Evolutionary conservation across 108 stramenopile genomes (phyloP).

Genomic region (Skeletonema marinoi): DNA sequence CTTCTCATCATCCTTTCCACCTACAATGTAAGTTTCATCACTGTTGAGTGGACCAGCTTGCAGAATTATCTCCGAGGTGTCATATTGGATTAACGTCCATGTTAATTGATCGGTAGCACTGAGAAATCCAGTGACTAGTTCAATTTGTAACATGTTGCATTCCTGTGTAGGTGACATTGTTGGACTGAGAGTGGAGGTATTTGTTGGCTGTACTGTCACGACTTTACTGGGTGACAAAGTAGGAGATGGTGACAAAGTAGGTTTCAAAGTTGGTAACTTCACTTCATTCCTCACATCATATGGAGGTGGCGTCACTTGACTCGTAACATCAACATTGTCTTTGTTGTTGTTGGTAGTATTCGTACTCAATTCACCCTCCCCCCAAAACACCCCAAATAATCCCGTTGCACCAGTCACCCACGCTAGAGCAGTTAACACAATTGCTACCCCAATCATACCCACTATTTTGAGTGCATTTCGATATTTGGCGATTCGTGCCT

Average conservation of each 20-base stretch:
- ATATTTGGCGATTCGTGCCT: not conserved
- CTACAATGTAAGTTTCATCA: not conserved
- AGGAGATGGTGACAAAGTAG: not conserved
- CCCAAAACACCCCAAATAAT: not conserved
- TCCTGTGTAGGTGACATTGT: not conserved
- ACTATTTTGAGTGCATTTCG: not conserved
- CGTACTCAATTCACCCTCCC: not conserved
- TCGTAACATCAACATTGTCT: not conserved
- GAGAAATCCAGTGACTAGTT: not conserved
- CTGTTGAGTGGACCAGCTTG: not conserved
- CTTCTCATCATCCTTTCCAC: not conserved
- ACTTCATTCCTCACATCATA: not conserved
- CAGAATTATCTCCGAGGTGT: not conserved
- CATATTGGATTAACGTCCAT: not conserved
- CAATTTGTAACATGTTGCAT: not conserved
- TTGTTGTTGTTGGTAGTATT: not conserved
- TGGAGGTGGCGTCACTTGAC: not conserved
- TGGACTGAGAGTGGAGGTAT: not conserved
- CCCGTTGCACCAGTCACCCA: not conserved
- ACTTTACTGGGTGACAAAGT: not conserved
- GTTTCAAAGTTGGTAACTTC: not conserved
- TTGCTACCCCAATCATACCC: not conserved
- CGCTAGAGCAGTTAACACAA: not conserved
- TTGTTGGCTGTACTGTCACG: not conserved
- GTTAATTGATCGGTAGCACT: not conserved